phyloP scores from a whole-genome alignment of 192 early-diverging fungal genomes.

The Coemansia sp. region DNA sequence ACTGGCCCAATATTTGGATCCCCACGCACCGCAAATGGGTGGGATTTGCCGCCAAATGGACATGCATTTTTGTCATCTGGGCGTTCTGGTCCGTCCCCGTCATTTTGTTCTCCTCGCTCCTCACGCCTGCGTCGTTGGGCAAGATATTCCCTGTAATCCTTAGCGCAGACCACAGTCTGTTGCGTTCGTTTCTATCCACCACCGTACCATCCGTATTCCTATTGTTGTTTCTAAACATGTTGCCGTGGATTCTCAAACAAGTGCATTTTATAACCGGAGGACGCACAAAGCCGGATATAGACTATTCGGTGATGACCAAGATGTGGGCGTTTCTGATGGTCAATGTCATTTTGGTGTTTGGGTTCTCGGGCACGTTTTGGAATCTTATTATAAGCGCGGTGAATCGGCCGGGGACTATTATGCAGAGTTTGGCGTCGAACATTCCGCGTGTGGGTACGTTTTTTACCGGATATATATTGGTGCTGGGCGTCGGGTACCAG shows the following conservation, averaged over 20 bases:
- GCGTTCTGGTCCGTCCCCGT: constrained; percentile 78
- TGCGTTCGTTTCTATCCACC: constrained; percentile 63
- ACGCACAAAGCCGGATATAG: constrained; percentile 45
- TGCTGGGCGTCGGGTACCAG: constrained; percentile 69
- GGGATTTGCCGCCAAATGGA: constrained; percentile 56
- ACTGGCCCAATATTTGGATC: constrained; percentile 73
- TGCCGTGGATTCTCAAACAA: constrained; percentile 69
- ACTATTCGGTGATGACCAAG: constrained; percentile 60
- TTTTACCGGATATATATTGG: constrained; percentile 72
- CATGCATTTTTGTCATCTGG: constrained; percentile 63
- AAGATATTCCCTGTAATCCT: constrained; percentile 63
- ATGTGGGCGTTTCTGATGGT: constrained; percentile 75
- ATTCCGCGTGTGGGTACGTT: constrained; percentile 73
- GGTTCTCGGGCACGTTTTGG: constrained; percentile 67
- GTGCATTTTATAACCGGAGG: constrained; percentile 43
- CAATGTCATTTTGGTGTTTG: constrained; percentile 75
- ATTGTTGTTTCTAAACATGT: constrained; percentile 63
- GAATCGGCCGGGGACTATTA: constrained; percentile 61
- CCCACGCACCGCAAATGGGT: constrained; percentile 56
- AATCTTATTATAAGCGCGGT: constrained; percentile 64
- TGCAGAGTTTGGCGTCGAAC: constrained; percentile 63
- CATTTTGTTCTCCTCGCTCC: constrained; percentile 64
- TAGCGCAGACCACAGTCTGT: constrained; percentile 51
- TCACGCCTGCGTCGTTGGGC: constrained; percentile 61
- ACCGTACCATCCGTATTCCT: constrained; percentile 75